A percentile compares a stretch with the other conserved stretches of the same genome.
Conservation (phyloP, 441 rosid genomes). For the Breynia disticha region DNA sequence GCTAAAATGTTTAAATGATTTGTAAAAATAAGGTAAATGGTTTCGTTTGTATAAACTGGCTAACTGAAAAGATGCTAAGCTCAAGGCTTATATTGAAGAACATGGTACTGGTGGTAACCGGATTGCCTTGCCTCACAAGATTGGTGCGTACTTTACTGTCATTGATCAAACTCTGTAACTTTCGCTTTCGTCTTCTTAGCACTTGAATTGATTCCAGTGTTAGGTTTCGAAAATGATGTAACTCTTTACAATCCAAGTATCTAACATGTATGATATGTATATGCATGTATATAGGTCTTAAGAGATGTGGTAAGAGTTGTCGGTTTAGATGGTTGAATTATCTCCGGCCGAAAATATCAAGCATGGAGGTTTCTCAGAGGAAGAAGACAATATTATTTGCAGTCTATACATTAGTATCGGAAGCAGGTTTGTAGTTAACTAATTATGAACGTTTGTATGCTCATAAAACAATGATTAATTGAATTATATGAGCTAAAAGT, state of each 20-base stretch:
- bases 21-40: too few relatives aligned
- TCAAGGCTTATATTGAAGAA: slow-evolving; percentile 36
- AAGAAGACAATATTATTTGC: slow-evolving; percentile 49
- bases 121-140: slow-evolving; percentile 61
- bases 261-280: not conserved
- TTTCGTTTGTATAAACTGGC: too few relatives aligned
- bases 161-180: too few relatives aligned
- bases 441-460: too few relatives aligned
- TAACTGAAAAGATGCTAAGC: slow-evolving; percentile 56
- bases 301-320: slow-evolving; percentile 71
- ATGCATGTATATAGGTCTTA: slow-evolving; percentile 55
- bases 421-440: too few relatives aligned
- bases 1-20: too few relatives aligned
- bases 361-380: slow-evolving; percentile 56
- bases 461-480: not conserved
- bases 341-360: slow-evolving; percentile 58
- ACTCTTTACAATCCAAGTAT: too few relatives aligned
- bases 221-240: too few relatives aligned
- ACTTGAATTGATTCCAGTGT: too few relatives aligned
- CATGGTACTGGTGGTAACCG: slow-evolving; percentile 64
- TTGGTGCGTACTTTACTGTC: too few relatives aligned
- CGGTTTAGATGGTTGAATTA: slow-evolving; percentile 59
- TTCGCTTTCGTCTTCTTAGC: too few relatives aligned
- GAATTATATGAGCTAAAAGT: too few relatives aligned
- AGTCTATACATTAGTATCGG: slow-evolving; percentile 48